phyloP scores from a whole-genome alignment of 169 alveolate species.

The Plasmodium fragile region DNA sequence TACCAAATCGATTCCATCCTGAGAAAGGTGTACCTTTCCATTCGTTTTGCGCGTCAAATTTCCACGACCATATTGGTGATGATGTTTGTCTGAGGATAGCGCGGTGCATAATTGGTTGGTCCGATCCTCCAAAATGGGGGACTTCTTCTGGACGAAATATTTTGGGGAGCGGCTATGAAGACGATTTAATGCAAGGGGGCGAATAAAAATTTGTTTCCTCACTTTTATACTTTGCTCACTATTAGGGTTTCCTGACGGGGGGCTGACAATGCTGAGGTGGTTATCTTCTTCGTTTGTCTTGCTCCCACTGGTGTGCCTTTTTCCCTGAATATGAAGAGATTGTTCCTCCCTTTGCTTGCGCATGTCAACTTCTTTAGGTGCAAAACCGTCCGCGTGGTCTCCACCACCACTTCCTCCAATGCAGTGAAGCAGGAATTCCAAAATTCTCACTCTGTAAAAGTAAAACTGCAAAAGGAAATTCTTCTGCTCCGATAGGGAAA shows the following conservation, averaged over 20 bases:
- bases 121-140: background rate
- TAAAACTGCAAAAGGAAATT: constrained; percentile 25
- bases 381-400: background rate
- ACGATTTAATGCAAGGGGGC: background rate
- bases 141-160: background rate
- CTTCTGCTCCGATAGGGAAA: constrained; percentile 32
- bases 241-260: background rate
- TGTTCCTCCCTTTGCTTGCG: background rate
- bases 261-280: background rate
- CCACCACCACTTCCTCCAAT: background rate
- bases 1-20: background rate
- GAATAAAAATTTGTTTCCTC: background rate
- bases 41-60: background rate
- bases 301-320: background rate
- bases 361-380: background rate
- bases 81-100: background rate
- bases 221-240: background rate
- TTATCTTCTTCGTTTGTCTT: background rate
- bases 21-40: background rate
- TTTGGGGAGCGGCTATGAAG: background rate
- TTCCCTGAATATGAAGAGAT: background rate
- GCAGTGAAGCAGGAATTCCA: constrained; percentile 16
- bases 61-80: background rate
- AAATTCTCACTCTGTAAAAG: constrained; percentile 45
- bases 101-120: background rate